Evolutionary conservation across 1,284 basidiomycete species (phyloP).

Genomic region (Pseudozyma sp.): DNA sequence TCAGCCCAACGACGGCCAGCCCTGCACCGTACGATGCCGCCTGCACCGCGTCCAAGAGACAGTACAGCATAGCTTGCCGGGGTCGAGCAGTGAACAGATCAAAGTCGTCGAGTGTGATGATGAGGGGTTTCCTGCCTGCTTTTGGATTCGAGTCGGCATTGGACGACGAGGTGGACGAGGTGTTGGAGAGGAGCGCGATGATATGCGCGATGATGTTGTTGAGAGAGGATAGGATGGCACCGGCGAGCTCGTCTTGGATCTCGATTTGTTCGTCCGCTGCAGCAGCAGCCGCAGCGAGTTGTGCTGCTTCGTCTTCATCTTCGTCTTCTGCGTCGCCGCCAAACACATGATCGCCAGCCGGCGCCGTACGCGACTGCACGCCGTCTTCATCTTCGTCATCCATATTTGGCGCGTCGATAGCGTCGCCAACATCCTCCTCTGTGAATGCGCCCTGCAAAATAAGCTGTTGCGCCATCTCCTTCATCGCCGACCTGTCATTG

Average conservation of each 20-base stretch:
- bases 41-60: slow-evolving; percentile 66
- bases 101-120: slow-evolving; percentile 63
- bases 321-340: slow-evolving; percentile 38
- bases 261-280: slow-evolving; percentile 32
- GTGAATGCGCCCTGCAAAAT: slow-evolving; percentile 59
- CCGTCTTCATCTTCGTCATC: slow-evolving; percentile 17
- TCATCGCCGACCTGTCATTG: slow-evolving; percentile 60
- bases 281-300: background rate
- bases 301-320: slow-evolving; percentile 9
- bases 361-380: background rate
- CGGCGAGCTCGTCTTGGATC: slow-evolving; percentile 38
- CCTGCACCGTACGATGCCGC: slow-evolving; percentile 61
- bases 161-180: slow-evolving; percentile 8
- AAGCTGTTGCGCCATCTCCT: slow-evolving; percentile 65
- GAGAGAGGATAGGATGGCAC: slow-evolving; percentile 41
- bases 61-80: slow-evolving; percentile 66
- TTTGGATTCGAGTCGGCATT: background rate
- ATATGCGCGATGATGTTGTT: slow-evolving; percentile 58
- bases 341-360: slow-evolving; percentile 28
- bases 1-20: slow-evolving; percentile 60
- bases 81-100: slow-evolving; percentile 61
- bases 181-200: slow-evolving; percentile 58
- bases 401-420: slow-evolving; percentile 4
- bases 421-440: slow-evolving; percentile 34
- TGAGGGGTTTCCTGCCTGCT: slow-evolving; percentile 44